These are phyloP conservation scores for Fraxinus platypoda DNA, from an alignment of 305 asterid genomes.

Conservation along the genomic window DNA sequence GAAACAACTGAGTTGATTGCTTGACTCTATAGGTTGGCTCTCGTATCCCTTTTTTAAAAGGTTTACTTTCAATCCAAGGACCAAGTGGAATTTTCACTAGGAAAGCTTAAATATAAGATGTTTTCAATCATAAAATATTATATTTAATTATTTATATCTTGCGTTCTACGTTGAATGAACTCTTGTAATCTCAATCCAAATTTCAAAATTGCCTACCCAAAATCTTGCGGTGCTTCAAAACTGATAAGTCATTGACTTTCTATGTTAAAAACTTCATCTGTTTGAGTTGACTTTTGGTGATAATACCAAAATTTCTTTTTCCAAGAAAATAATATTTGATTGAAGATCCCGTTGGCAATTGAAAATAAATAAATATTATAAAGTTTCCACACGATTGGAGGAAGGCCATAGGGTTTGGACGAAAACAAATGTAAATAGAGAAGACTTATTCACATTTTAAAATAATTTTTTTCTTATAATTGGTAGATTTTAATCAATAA, in stretches of 20 bases:
- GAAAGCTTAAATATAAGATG: not conserved
- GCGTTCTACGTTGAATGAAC: not conserved
- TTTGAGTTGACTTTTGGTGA: constrained; percentile 22
- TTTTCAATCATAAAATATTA: not conserved
- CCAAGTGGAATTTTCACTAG: not conserved
- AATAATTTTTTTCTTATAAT: not conserved
- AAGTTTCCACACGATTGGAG: constrained; percentile 18
- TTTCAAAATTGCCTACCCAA: constrained; percentile 1
- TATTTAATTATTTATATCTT: not conserved
- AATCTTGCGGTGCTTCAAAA: not conserved
- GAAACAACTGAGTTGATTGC: not conserved
- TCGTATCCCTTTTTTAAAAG: not conserved
- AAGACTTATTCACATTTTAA: not conserved
- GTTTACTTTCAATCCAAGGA: not conserved
- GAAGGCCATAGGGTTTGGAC: constrained; percentile 27
- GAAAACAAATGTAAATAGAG: constrained; percentile 6
- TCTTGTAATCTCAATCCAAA: not conserved
- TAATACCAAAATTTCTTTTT: not conserved
- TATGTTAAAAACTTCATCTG: not conserved
- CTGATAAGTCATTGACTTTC: not conserved
- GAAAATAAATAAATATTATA: not conserved
- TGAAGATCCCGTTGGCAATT: not conserved
- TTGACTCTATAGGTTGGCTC: not conserved
- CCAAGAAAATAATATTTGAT: constrained; percentile 9
- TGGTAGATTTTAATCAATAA: not conserved